Percentiles rank a stretch among this genome's conserved stretches.
phyloP scores from a whole-genome alignment of 2,329 filamentous ascomycete genomes.

The Zymoseptoria crescenta region DNA sequence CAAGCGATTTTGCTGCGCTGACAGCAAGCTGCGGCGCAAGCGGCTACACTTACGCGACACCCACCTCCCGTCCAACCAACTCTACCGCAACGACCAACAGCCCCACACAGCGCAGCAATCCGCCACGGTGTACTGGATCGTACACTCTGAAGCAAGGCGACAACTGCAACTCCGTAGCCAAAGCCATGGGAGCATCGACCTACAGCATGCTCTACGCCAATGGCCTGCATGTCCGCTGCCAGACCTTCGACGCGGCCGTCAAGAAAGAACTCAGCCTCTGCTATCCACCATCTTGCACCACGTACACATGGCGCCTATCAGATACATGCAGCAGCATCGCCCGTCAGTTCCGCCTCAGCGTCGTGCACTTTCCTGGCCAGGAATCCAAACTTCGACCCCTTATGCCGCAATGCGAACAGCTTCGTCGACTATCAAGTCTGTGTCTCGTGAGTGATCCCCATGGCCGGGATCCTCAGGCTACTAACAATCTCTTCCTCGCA shows the following conservation, averaged over 20 bases:
- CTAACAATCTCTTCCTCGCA: too few relatives aligned
- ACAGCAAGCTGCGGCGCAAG: background rate
- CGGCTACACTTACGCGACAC: background rate
- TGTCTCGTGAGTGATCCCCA: too few relatives aligned
- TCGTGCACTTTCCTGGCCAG: too few relatives aligned
- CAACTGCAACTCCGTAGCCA: conserved; percentile 3
- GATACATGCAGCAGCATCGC: too few relatives aligned
- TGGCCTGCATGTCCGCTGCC: background rate
- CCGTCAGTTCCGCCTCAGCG: too few relatives aligned
- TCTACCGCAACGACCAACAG: background rate
- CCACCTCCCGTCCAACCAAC: background rate
- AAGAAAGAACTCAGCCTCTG: background rate
- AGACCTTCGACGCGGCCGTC: background rate
- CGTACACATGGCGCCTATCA: background rate
- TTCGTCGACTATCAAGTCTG: too few relatives aligned
- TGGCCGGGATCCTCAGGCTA: too few relatives aligned
- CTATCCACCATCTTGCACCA: background rate
- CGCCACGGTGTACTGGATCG: background rate
- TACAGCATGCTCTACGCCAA: background rate
- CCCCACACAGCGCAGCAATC: background rate
- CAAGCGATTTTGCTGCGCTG: background rate
- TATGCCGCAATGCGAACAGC: too few relatives aligned
- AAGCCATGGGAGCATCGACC: background rate
- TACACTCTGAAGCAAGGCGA: background rate
- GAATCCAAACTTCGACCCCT: too few relatives aligned